Conservation (phyloP, 2,329 filamentous ascomycete genomes). For the Acephala macrosclerotiorum region DNA sequence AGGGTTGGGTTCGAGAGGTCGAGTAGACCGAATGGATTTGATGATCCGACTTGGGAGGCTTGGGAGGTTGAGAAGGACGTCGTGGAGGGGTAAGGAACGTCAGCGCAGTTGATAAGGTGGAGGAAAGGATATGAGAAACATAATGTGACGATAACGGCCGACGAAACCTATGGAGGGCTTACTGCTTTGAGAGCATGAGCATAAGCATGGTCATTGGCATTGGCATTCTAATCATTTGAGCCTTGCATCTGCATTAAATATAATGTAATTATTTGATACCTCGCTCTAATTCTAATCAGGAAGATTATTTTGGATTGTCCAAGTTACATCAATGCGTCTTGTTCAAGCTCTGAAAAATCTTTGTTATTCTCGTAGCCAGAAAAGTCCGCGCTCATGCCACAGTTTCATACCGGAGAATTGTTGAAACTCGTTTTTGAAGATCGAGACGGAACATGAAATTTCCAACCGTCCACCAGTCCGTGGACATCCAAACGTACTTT, state of each 20-base stretch:
- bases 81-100: constrained; percentile 33
- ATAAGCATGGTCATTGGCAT: not conserved
- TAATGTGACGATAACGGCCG: not conserved
- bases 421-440: not conserved
- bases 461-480: not conserved
- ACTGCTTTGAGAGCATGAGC: not conserved
- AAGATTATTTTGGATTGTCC: too few species aligned
- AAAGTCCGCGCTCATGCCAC: not conserved
- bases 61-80: constrained; percentile 39
- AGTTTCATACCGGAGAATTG: not conserved
- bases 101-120: not conserved
- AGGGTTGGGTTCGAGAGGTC: constrained; percentile 41
- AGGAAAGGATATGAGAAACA: not conserved
- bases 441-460: not conserved
- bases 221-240: constrained; percentile 6
- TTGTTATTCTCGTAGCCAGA: not conserved
- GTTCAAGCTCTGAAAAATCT: not conserved
- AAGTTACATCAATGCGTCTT: not conserved
- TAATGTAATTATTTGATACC: constrained; percentile 5
- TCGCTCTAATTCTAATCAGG: not conserved
- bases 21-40: constrained; percentile 58
- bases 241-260: not conserved
- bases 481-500: not conserved
- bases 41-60: constrained; percentile 54
- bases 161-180: not conserved